Evolutionary conservation across 208 protist genomes (phyloP).

Genomic region (Trypanosoma rangeli): DNA sequence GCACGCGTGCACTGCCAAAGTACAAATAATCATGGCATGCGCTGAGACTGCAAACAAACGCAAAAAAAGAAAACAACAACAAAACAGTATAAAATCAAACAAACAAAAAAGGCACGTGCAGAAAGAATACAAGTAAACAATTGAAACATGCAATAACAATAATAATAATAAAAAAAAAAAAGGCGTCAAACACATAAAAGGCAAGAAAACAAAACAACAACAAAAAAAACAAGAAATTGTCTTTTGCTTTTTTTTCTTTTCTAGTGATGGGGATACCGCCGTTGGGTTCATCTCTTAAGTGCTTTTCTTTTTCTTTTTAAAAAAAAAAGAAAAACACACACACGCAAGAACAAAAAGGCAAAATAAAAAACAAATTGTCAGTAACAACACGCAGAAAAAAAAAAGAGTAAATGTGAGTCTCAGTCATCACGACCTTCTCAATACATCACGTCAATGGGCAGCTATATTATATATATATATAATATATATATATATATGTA

Average conservation of each 20-base stretch:
- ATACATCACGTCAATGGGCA: not conserved
- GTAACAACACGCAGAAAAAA: not conserved
- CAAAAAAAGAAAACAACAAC: too few relatives aligned
- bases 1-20: too few relatives aligned
- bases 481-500: slow-evolving; percentile 1
- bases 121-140: not conserved
- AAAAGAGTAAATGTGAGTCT: not conserved
- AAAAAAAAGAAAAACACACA: not conserved
- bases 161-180: not conserved
- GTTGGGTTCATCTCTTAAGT: too few relatives aligned
- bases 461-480: not conserved
- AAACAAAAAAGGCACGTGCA: slow-evolving; percentile 20
- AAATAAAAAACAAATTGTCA: not conserved
- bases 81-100: too few relatives aligned
- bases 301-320: slow-evolving; percentile 1
- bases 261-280: too few relatives aligned
- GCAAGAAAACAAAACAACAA: not conserved
- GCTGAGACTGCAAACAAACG: too few relatives aligned
- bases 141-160: not conserved
- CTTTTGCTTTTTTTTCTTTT: slow-evolving; percentile 8
- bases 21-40: too few relatives aligned
- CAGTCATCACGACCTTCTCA: not conserved
- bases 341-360: not conserved
- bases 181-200: not conserved
- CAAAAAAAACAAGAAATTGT: slow-evolving; percentile 18